Evolutionary conservation across 2,329 filamentous ascomycete genomes (phyloP).

Genomic region (Bipolaris gigantea): DNA sequence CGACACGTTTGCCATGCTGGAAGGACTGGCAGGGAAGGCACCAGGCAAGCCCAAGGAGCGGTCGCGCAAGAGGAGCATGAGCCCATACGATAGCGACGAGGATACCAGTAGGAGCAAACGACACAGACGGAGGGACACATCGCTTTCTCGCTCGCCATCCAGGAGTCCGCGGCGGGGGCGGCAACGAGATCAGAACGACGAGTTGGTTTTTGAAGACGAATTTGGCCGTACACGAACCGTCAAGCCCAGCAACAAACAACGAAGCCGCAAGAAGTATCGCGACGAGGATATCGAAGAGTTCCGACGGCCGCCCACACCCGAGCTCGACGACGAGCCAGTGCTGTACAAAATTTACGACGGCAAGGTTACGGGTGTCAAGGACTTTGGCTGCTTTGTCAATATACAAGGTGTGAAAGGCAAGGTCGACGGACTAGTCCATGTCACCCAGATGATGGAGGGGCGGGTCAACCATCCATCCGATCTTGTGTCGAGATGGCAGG

Average conservation of each 20-base stretch:
- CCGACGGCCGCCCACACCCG: conserved; percentile 66
- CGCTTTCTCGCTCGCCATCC: conserved; percentile 58
- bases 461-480: conserved; percentile 93
- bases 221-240: conserved; percentile 54
- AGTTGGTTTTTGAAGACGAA: conserved; percentile 62
- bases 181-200: conserved; percentile 50
- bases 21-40: conserved; percentile 68
- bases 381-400: conserved; percentile 95
- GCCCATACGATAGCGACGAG: conserved; percentile 53
- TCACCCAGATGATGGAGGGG: conserved; percentile 83
- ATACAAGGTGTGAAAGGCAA: conserved; percentile 84
- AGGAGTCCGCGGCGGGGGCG: conserved; percentile 48
- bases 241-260: conserved; percentile 48
- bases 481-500: conserved; percentile 75
- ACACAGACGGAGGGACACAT: conserved; percentile 52
- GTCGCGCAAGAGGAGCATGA: conserved; percentile 62
- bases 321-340: conserved; percentile 79
- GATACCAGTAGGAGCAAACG: conserved; percentile 49
- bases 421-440: conserved; percentile 89
- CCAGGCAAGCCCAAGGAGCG: conserved; percentile 49
- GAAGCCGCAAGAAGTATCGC: conserved; percentile 40
- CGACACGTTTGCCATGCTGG: conserved; percentile 89
- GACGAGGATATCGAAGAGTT: conserved; percentile 61
- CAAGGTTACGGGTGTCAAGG: conserved; percentile 86
- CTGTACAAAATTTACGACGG: conserved; percentile 89